Evolutionary conservation across 768 basidiomycete species (phyloP).

Genomic region (Leccinum sublutescens): DNA sequence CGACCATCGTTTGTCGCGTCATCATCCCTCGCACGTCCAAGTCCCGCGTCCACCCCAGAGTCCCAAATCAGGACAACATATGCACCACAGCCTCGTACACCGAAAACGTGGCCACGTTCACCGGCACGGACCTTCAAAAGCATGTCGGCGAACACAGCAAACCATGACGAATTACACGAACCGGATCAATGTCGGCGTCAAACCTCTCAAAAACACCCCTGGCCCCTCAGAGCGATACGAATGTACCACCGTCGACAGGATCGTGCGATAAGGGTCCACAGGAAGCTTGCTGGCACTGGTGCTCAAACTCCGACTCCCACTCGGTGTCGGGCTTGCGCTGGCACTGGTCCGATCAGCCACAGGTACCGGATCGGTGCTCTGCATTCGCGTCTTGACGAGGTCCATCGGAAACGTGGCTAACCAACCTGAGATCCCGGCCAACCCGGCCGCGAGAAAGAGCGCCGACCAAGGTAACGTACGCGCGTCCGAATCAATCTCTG

Average conservation of each 20-base stretch:
- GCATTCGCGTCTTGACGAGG: constrained; percentile 87
- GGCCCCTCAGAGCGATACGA: constrained; percentile 66
- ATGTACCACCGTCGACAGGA: constrained; percentile 53
- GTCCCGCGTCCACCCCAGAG: neutral
- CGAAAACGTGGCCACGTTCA: constrained; percentile 82
- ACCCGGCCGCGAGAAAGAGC: constrained; percentile 69
- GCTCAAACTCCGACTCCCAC: neutral
- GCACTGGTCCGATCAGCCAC: neutral
- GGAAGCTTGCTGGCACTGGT: neutral
- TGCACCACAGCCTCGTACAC: constrained; percentile 65
- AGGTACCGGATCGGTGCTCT: constrained; percentile 41
- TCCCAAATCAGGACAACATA: constrained; percentile 24
- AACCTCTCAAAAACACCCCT: constrained; percentile 70
- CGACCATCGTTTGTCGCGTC: neutral
- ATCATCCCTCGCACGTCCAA: neutral
- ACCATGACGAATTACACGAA: constrained; percentile 23
- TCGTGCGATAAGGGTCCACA: constrained; percentile 57
- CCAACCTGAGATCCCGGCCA: constrained; percentile 81
- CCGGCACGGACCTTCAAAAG: constrained; percentile 66
- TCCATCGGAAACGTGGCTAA: constrained; percentile 82
- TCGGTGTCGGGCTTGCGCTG: neutral
- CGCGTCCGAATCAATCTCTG: constrained; percentile 41
- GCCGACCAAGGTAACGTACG: constrained; percentile 47
- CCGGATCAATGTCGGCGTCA: constrained; percentile 81
- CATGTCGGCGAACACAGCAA: constrained; percentile 2